Percentiles rank a stretch among this genome's conserved stretches.
These are phyloP conservation scores for Fusarium proliferatum DNA, from an alignment of 2,329 filamentous ascomycete genomes.

Conservation along the genomic window DNA sequence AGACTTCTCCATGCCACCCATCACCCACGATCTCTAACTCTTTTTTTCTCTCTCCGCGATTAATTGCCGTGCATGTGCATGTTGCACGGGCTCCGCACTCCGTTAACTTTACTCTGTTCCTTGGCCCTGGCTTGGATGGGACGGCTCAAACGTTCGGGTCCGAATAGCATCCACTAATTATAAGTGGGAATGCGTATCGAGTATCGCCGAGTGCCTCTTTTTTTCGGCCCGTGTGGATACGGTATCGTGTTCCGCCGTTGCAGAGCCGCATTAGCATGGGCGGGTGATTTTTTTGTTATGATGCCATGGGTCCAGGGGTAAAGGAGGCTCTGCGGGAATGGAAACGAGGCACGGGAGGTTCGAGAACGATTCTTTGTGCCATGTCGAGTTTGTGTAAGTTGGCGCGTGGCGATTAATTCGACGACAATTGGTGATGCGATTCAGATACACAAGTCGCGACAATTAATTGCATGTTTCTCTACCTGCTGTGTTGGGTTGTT, in stretches of 20 bases:
- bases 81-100: background rate
- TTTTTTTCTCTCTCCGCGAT: conserved; percentile 14
- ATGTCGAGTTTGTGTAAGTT: background rate
- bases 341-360: background rate
- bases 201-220: conserved; percentile 25
- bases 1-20: conserved; percentile 13
- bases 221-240: conserved; percentile 34
- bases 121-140: background rate
- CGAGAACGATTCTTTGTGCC: background rate
- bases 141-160: conserved; percentile 26
- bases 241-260: conserved; percentile 16
- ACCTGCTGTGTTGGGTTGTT: background rate
- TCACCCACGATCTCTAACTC: conserved; percentile 21
- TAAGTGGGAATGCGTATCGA: conserved; percentile 16
- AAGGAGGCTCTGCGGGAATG: conserved; percentile 23
- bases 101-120: conserved; percentile 13
- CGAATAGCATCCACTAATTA: conserved; percentile 15
- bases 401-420: background rate
- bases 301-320: conserved; percentile 21
- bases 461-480: background rate
- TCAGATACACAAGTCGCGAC: background rate
- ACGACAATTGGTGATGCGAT: background rate
- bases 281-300: background rate
- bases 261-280: conserved; percentile 33
- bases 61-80: conserved; percentile 10